These are phyloP conservation scores for Leishmania lainsoni DNA, from an alignment of 208 protist genomes.

Conservation along the genomic window DNA sequence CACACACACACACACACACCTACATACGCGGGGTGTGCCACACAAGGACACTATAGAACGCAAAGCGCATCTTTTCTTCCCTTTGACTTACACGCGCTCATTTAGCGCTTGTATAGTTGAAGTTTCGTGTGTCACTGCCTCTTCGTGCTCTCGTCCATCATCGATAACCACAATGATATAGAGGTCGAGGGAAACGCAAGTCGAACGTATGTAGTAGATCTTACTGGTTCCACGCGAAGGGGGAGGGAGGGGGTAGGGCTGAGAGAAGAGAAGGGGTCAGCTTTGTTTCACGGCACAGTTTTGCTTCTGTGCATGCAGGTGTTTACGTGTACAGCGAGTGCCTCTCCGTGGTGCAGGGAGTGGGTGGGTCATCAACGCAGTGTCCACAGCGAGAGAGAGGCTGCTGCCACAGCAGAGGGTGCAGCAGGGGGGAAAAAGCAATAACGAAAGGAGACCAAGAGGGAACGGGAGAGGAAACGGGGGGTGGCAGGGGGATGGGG, in stretches of 20 bases:
- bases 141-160: neutral
- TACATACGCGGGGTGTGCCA: neutral
- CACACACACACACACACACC: neutral
- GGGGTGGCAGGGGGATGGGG: neutral
- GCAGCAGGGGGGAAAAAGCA: too few species aligned
- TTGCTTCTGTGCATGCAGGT: neutral
- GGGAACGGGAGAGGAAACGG: neutral
- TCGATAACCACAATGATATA: neutral
- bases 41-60: neutral
- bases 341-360: neutral
- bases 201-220: neutral
- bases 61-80: neutral
- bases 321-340: neutral
- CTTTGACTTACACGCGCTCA: too few species aligned
- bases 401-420: neutral
- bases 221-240: neutral
- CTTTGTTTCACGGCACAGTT: neutral
- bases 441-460: neutral
- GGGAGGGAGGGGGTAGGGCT: too few species aligned
- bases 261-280: neutral
- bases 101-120: neutral
- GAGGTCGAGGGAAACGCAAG: neutral
- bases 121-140: neutral
- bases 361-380: neutral
- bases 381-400: neutral